phyloP scores from a whole-genome alignment of 176 grass and related monocot genomes.

The Eragrostis curvula region DNA sequence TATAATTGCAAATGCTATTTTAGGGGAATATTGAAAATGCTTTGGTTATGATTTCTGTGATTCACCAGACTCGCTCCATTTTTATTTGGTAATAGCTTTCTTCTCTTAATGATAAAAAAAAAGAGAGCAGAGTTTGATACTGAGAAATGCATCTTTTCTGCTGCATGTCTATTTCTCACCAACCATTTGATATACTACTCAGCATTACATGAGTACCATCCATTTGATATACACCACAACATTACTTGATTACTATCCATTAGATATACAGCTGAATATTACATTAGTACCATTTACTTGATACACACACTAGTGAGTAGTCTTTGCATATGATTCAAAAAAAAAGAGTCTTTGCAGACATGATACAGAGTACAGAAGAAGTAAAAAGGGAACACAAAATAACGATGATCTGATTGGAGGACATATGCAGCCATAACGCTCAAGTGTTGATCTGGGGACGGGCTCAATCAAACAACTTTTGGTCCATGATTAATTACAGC shows the following conservation, averaged over 20 bases:
- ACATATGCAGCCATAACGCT: slow-evolving; percentile 39
- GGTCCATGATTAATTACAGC: slow-evolving; percentile 56
- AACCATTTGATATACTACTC: slow-evolving; percentile 29
- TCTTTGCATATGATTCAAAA: no score
- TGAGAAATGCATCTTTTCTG: not conserved
- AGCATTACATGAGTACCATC: no score
- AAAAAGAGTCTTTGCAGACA: not conserved
- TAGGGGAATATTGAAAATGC: no score
- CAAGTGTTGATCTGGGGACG: slow-evolving; percentile 34
- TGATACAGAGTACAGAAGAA: slow-evolving; percentile 23
- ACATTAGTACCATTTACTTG: slow-evolving; percentile 7
- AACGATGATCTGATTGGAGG: slow-evolving; percentile 16
- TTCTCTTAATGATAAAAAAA: not conserved
- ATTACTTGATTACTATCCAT: not conserved
- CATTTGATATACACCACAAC: not conserved
- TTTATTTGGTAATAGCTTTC: not conserved
- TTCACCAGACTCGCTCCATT: not conserved
- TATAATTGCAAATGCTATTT: no score
- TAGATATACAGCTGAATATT: slow-evolving; percentile 14
- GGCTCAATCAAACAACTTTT: slow-evolving; percentile 23
- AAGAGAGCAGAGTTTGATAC: not conserved
- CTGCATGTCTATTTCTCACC: slow-evolving; percentile 15
- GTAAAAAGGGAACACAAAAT: slow-evolving; percentile 15
- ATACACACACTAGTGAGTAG: no score
- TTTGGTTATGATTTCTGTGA: not conserved